These are phyloP conservation scores for Hypoxylon sp. DNA, from an alignment of 2,329 filamentous ascomycete genomes.

Conservation along the genomic window DNA sequence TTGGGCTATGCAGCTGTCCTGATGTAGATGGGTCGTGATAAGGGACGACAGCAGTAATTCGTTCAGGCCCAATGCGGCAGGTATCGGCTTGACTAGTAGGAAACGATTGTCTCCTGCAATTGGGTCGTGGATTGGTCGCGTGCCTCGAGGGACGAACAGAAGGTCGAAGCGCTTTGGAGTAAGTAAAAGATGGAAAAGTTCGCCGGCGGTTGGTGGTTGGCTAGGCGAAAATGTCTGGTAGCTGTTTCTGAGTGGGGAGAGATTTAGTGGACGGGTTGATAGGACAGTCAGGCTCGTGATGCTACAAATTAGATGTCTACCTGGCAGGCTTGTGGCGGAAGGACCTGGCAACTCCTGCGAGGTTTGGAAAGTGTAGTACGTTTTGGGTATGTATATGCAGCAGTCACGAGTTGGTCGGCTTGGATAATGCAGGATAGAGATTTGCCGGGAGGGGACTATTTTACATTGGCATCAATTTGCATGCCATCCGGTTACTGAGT, in stretches of 20 bases:
- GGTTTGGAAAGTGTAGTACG: not conserved
- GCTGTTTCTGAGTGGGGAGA: constrained; percentile 3
- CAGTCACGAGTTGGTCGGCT: constrained; percentile 22
- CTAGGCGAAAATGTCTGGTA: not conserved
- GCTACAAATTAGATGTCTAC: not conserved
- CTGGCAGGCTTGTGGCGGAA: not conserved
- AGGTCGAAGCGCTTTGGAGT: not conserved
- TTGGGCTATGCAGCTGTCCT: not conserved
- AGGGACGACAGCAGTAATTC: not conserved
- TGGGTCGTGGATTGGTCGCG: constrained; percentile 13
- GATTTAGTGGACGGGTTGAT: not conserved
- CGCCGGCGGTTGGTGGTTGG: not conserved
- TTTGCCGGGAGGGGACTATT: constrained; percentile 38
- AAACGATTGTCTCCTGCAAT: not conserved
- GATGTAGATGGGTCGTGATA: not conserved
- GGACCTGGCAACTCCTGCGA: not conserved
- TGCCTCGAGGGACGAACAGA: constrained; percentile 1
- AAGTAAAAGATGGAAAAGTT: not conserved
- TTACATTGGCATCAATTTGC: constrained; percentile 15
- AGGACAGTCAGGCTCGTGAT: not conserved
- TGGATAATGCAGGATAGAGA: constrained; percentile 36
- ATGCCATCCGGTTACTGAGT: constrained; percentile 6
- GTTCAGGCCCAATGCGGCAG: not conserved
- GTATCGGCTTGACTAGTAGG: not conserved
- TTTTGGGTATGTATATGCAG: constrained; percentile 3